These are phyloP conservation scores for Lentinus brumalis DNA, from an alignment of 768 basidiomycete genomes.

Conservation along the genomic window DNA sequence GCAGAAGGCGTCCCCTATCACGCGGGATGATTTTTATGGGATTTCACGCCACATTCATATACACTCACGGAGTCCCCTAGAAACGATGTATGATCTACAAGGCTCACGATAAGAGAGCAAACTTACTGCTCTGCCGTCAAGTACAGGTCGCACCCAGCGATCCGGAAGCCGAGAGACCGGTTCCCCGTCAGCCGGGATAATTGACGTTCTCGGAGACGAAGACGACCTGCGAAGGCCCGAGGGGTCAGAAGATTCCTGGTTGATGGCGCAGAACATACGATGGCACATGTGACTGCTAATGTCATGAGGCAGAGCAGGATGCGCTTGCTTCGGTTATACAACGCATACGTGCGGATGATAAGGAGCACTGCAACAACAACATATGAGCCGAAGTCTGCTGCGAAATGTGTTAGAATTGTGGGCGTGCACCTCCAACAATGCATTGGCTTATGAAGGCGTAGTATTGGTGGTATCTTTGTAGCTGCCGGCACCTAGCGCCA, in stretches of 20 bases:
- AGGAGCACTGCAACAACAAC: neutral
- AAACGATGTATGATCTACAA: neutral
- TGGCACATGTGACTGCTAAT: neutral
- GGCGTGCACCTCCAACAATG: conserved; percentile 6
- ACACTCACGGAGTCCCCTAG: neutral
- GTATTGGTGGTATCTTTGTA: conserved; percentile 9
- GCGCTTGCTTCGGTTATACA: neutral
- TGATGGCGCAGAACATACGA: neutral
- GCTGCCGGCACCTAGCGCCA: neutral
- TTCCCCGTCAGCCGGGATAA: neutral
- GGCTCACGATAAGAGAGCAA: no score
- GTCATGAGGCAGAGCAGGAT: neutral
- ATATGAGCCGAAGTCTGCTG: neutral
- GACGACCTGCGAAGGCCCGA: no score
- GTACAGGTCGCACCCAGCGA: neutral
- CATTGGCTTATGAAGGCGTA: conserved; percentile 4
- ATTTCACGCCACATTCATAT: no score
- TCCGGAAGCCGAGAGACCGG: neutral
- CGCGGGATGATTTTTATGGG: neutral
- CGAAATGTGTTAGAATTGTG: no score
- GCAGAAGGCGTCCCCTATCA: neutral
- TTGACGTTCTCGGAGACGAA: no score
- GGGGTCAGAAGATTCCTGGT: no score
- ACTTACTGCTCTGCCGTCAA: neutral
- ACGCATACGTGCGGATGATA: neutral